A percentile compares a stretch with the other conserved stretches of the same genome.
Conservation (phyloP, 768 basidiomycete species). For the Favolaschia claudopus region DNA sequence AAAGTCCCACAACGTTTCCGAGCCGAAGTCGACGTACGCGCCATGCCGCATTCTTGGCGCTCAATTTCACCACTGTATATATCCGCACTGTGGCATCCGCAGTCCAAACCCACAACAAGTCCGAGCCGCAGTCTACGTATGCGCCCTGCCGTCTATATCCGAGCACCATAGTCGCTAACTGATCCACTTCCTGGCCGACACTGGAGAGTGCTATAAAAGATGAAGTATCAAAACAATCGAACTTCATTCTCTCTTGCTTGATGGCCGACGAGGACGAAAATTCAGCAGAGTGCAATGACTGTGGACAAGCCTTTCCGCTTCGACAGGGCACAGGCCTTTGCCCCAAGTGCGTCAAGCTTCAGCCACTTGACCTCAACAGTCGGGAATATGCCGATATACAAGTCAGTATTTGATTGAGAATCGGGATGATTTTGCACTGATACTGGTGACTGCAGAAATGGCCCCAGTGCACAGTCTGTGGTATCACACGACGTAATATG, state of each 20-base stretch:
- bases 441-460: neutral
- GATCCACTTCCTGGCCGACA: too few species aligned
- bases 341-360: slow-evolving; percentile 1
- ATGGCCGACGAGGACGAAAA: neutral
- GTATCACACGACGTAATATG: slow-evolving; percentile 4
- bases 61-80: too few species aligned
- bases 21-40: too few species aligned
- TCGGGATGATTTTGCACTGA: neutral
- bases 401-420: neutral
- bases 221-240: neutral
- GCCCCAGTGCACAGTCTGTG: slow-evolving; percentile 2
- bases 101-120: too few species aligned
- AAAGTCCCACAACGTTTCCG: neutral
- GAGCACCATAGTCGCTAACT: too few species aligned
- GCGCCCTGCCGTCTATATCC: too few species aligned
- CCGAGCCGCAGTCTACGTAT: too few species aligned
- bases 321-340: neutral
- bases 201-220: neutral
- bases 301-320: neutral
- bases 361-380: neutral
- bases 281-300: neutral
- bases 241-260: neutral
- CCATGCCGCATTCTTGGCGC: too few species aligned
- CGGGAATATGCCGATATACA: neutral
- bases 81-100: too few species aligned